phyloP scores from a whole-genome alignment of 352 stramenopile genomes.

The Globisporangium parvum region DNA sequence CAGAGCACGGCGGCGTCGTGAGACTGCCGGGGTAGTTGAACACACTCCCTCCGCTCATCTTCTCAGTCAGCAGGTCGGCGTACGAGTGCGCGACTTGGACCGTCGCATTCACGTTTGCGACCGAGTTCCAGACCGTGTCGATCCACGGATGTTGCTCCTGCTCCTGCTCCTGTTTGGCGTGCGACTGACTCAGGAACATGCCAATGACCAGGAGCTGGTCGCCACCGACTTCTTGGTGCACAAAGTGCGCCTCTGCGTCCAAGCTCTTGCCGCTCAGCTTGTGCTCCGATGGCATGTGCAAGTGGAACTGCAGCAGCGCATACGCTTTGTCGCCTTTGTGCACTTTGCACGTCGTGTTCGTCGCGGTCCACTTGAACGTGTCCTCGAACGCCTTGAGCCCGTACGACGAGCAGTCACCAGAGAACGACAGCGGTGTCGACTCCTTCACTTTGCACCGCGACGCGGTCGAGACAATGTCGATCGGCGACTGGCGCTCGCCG shows the following conservation, averaged over 20 bases:
- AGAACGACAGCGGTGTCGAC: constrained; percentile 10
- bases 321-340: constrained; percentile 19
- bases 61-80: constrained; percentile 6
- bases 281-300: constrained; percentile 40
- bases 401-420: constrained; percentile 13
- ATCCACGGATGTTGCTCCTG: constrained; percentile 9
- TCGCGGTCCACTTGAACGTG: constrained; percentile 13
- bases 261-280: constrained; percentile 24
- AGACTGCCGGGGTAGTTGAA: constrained; percentile 75
- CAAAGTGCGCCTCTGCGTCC: constrained; percentile 35
- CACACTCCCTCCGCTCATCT: constrained; percentile 17
- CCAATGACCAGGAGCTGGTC: constrained; percentile 20
- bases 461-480: constrained; percentile 5
- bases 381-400: constrained; percentile 10
- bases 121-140: constrained; percentile 12
- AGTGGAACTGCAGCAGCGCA: constrained; percentile 33
- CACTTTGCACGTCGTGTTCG: constrained; percentile 10
- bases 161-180: background rate
- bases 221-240: constrained; percentile 27
- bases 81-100: constrained; percentile 15
- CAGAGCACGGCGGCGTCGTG: constrained; percentile 44
- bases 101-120: constrained; percentile 9
- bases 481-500: constrained; percentile 15
- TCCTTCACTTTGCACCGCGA: constrained; percentile 4
- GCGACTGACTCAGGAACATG: constrained; percentile 16